A percentile compares a stretch with the other conserved stretches of the same genome.
Conservation (phyloP, 257 asterid species). For the Scutellaria galericulata region DNA sequence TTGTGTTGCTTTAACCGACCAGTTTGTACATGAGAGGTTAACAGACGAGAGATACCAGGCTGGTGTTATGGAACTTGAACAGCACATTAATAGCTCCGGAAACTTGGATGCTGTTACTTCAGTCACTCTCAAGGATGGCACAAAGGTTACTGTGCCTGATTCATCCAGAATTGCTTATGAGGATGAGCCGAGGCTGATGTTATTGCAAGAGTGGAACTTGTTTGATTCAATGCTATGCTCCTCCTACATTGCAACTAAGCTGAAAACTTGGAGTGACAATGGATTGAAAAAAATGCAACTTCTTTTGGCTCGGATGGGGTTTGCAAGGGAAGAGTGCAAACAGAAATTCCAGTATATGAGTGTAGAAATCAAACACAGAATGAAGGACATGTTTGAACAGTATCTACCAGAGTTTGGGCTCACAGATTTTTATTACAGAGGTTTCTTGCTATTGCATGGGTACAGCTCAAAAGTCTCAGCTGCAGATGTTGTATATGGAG, state of each 20-base stretch:
- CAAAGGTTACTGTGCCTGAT: conserved; percentile 82
- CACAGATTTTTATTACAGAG: conserved; percentile 83
- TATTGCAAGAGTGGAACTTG: conserved; percentile 97
- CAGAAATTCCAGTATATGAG: conserved; percentile 94
- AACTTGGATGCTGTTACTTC: conserved; percentile 79
- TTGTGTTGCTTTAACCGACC: conserved; percentile 92
- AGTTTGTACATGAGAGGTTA: conserved; percentile 89
- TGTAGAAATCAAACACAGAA: conserved; percentile 75
- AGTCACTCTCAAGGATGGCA: conserved; percentile 89
- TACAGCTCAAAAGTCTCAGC: conserved; percentile 93
- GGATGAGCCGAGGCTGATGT: conserved; percentile 88
- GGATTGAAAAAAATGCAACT: conserved; percentile 92
- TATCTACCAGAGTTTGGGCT: conserved; percentile 92
- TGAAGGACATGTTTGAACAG: conserved; percentile 97
- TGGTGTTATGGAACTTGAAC: conserved; percentile 93
- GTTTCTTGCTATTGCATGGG: conserved; percentile 79
- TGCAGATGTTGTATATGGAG: conserved; percentile 94
- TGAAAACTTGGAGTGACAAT: conserved; percentile 96
- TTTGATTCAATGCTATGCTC: conserved; percentile 96
- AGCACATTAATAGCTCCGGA: conserved; percentile 86
- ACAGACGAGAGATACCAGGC: conserved; percentile 91
- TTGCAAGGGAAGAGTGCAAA: conserved; percentile 89
- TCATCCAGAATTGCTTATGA: conserved; percentile 81
- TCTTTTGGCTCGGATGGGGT: conserved; percentile 95
- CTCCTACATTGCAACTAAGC: conserved; percentile 86